Conservation (phyloP, 805 yeast species). For the Candida berthetii region DNA sequence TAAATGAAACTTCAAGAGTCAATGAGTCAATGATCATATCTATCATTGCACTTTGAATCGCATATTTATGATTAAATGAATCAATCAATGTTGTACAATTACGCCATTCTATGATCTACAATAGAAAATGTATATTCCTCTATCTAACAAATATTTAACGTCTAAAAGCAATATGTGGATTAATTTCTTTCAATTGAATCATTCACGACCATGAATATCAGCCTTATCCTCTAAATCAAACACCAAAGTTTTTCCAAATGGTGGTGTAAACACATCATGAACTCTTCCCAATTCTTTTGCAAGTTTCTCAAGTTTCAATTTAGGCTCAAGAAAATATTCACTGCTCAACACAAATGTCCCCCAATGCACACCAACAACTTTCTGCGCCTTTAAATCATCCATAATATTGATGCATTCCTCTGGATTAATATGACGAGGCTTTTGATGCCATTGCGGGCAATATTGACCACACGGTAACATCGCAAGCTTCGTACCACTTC, state of each 20-base stretch:
- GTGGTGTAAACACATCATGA: conserved; percentile 53
- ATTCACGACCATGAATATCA: conserved; percentile 4
- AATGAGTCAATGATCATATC: too few species aligned
- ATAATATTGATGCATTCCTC: conserved; percentile 66
- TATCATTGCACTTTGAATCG: too few species aligned
- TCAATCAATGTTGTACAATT: too few species aligned
- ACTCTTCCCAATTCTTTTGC: conserved; percentile 34
- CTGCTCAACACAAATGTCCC: conserved; percentile 90
- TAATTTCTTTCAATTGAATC: too few species aligned
- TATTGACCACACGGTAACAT: conserved; percentile 93
- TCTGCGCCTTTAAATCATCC: conserved; percentile 51
- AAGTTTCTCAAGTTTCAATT: conserved; percentile 43
- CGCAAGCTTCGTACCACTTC: conserved; percentile 53
- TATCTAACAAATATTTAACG: conserved; percentile 22
- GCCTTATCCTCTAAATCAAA: conserved; percentile 23
- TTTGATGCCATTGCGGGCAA: conserved; percentile 91
- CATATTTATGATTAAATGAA: too few species aligned
- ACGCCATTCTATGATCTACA: too few species aligned
- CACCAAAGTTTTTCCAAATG: conserved; percentile 66
- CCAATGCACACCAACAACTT: conserved; percentile 90
- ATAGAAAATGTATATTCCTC: neutral
- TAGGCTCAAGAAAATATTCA: conserved; percentile 85
- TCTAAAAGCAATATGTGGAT: too few species aligned
- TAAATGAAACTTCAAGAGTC: too few species aligned
- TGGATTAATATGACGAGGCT: conserved; percentile 84